Evolutionary conservation across 805 yeast species (phyloP), one percentile per base, ranked within the genome.

Genomic region (Metschnikowia noctiluminum): DNA sequence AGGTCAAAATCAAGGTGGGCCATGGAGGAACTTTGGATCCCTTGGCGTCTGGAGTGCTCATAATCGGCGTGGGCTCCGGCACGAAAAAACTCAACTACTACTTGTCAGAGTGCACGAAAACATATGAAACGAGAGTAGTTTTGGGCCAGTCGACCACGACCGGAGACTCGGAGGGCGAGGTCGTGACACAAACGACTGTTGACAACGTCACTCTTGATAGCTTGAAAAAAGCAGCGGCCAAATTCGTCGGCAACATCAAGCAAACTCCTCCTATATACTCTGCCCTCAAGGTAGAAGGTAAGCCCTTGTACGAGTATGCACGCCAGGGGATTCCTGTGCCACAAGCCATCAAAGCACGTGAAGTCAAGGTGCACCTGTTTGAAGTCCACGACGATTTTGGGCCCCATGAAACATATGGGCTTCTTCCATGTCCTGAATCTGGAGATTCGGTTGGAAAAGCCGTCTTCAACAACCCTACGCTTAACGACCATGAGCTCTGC

Each of bases 1-100:
- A 74, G 31, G 70, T 79, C 4, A 84, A 83, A 58, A 82, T 91
- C 32, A 94, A 94, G 61, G 85, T 92, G 74, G 99, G 99, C 1
- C 99, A 94, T 65, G 99, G 99, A 15, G 99, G 99, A 9, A 94
- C 99, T 0, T 72, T 94, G 35, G 99, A 94, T 61, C 97, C 98
- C 0, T 68, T 88, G 38, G 99, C 99, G 0, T 83, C 90, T n/a
- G 99, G 99, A 10, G 91, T 92, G 0, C 66, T 88, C 38, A 92
- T 95, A 1, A 76, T 94, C 47, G 99, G 99, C 6, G 80, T 94
- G n/a, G 97, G 97, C 6, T 53, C 74, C 1, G 99, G 99, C 2
- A 94, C 99, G 2, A 95, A 92, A 64, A 73, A 79, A 62, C 71
- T 94, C 38, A 85, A 82, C 48, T 73, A 79, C 51, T 90, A 86